Conservation (phyloP, 2,329 filamentous ascomycete species). For the Aspergillus intermedius region DNA sequence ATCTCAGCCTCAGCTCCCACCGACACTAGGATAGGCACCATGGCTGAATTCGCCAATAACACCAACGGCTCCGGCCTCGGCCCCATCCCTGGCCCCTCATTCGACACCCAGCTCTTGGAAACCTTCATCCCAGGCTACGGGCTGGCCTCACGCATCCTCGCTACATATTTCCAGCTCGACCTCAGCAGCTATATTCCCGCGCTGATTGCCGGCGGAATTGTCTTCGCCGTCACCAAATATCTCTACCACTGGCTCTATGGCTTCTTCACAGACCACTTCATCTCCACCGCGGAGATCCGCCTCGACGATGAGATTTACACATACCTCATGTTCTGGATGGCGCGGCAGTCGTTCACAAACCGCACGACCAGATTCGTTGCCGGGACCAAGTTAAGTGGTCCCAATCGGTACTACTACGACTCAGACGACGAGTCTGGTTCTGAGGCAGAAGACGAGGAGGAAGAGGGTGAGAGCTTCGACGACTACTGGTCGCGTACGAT, state of each 20-base stretch:
- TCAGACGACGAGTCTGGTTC: constrained; percentile 14
- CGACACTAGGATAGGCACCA: too few species aligned
- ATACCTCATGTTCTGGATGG: constrained; percentile 65
- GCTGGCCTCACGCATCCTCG: constrained; percentile 47
- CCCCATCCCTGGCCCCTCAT: constrained; percentile 7
- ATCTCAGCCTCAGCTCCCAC: background rate
- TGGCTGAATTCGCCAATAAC: constrained; percentile 5
- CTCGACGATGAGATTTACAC: constrained; percentile 68
- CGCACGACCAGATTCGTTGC: constrained; percentile 58
- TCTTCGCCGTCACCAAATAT: constrained; percentile 51
- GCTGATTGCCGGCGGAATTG: constrained; percentile 45
- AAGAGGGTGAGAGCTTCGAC: constrained; percentile 31
- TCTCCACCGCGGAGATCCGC: constrained; percentile 61
- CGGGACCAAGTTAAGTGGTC: constrained; percentile 52
- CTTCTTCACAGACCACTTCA: constrained; percentile 50
- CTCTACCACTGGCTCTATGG: constrained; percentile 43
- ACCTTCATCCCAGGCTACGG: constrained; percentile 62
- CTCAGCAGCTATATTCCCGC: constrained; percentile 57
- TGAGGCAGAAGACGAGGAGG: constrained; percentile 24
- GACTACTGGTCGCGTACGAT: constrained; percentile 38
- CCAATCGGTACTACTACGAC: constrained; percentile 23
- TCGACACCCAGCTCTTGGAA: constrained; percentile 43
- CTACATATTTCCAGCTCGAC: constrained; percentile 56
- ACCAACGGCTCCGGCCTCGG: constrained; percentile 6
- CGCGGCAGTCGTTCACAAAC: constrained; percentile 55